These are phyloP conservation scores for Eleusine indica DNA, from an alignment of 176 grass and related monocot genomes.

Conservation along the genomic window DNA sequence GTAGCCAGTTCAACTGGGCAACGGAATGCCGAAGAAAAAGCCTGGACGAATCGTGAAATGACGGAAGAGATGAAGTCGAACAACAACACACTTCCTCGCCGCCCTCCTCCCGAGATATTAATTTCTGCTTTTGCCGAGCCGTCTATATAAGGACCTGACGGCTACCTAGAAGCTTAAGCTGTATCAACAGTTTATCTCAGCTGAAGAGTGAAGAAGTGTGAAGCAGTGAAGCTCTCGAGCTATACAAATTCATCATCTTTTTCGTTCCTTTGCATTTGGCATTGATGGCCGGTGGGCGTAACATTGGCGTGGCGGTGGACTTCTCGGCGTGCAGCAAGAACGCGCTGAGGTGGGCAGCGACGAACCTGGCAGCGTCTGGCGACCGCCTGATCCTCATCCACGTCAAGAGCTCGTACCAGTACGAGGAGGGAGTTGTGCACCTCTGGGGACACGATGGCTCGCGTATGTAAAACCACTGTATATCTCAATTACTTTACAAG, in stretches of 20 bases:
- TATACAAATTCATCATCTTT: background rate
- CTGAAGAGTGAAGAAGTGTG: background rate
- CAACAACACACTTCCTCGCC: background rate
- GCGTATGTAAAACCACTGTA: constrained; percentile 23
- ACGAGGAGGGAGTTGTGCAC: constrained; percentile 50
- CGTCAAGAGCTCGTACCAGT: constrained; percentile 51
- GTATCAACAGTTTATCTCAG: background rate
- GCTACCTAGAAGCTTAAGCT: background rate
- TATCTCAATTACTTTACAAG: too few species aligned
- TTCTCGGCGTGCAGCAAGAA: constrained; percentile 55
- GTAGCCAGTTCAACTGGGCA: background rate
- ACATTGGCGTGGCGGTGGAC: constrained; percentile 52
- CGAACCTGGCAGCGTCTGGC: constrained; percentile 34
- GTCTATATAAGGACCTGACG: constrained; percentile 2
- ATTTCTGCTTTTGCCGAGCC: background rate
- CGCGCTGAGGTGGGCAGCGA: constrained; percentile 47
- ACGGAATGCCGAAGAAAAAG: background rate
- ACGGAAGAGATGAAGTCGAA: background rate
- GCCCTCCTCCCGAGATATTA: background rate
- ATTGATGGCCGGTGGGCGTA: background rate
- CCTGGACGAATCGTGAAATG: too few species aligned
- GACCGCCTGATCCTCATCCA: constrained; percentile 59
- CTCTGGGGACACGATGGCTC: constrained; percentile 64
- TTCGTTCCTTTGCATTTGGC: background rate
- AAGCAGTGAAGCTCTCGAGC: too few species aligned